Base-by-base conservation (phyloP, 179 eudicot species). In the Spergularia azorica region DNA sequence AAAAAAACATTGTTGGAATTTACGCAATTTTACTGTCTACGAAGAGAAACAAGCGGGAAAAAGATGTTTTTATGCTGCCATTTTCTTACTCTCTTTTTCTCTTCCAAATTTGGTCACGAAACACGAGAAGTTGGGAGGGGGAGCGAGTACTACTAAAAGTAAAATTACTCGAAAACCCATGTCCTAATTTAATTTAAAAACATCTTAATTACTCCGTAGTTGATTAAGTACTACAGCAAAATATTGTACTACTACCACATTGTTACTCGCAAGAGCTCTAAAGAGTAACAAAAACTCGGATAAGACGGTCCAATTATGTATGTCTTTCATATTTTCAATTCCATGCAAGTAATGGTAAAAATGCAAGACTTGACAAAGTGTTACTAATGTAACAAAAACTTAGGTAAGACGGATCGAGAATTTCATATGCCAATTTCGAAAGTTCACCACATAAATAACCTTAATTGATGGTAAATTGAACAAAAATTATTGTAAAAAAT, bases 11-110 rank as follows among this genome's bases (percentile, higher is more conserved):
- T 14, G 38, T 36, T 38, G 52, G 63, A 71, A 11, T 48, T 0
- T 55, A 57, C 63, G 57, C 36, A 38, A 57, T 4, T 50, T 63
- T 68, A 63, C 84, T 32, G 61, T 77, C 75, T 81, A 36, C 84
- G 17, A 79, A 72, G 79, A 77, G 77, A 74, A 74, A 74, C 81
- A 82, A 48, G 63, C 20, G 72, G 72, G 54, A 74, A 74, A 70
- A 82, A 74, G 81, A 78, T 78, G 79, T 82, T 82, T 82, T 82
- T 82, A 2, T 78, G 76, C 79, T 78, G 67, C 60, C 76, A 64
- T 72, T 72, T 18, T 51, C n/a, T 50, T 61, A 5, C 68, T 12
- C 50, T 77, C 71, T 59, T 65, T 18, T 72, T 76, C 69, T 70
- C 11, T 13, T 65, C 48, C 60, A 59, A 63, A 71, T 52, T 5